These are phyloP conservation scores for Wickerhamomyces chaumierensis DNA, from an alignment of 805 yeast genomes.

Conservation along the genomic window DNA sequence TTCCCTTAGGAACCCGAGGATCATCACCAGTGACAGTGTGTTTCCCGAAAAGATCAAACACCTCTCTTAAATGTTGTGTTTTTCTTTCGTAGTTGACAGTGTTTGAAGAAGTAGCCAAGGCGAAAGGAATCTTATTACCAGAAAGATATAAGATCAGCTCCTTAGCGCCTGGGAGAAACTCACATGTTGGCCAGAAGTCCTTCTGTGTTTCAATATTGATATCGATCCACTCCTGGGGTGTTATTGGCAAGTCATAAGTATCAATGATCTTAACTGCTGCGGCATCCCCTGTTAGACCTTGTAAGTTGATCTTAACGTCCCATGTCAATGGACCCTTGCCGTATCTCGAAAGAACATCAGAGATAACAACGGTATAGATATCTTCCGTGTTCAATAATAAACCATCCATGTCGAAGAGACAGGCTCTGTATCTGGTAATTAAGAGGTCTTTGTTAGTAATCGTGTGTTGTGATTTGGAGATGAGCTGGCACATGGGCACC, in stretches of 20 bases:
- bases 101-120: conserved; percentile 82
- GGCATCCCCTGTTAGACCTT: conserved; percentile 83
- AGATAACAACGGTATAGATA: conserved; percentile 70
- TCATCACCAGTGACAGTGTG: conserved; percentile 87
- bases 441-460: neutral
- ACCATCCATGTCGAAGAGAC: conserved; percentile 94
- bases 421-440: conserved; percentile 36
- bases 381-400: conserved; percentile 86
- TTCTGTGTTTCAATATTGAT: conserved; percentile 39
- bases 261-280: conserved; percentile 42
- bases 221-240: conserved; percentile 52
- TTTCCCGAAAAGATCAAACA: conserved; percentile 50
- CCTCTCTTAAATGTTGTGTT: conserved; percentile 56
- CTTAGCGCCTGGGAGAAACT: conserved; percentile 76
- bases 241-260: conserved; percentile 53
- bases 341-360: conserved; percentile 51
- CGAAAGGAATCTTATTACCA: conserved; percentile 56
- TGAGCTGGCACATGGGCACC: too few relatives aligned
- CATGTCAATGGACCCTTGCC: conserved; percentile 79
- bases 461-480: too few relatives aligned
- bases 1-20: conserved; percentile 65
- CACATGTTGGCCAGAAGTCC: conserved; percentile 47
- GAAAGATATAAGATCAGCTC: conserved; percentile 50
- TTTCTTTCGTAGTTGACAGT: conserved; percentile 51
- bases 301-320: conserved; percentile 80